phyloP scores from a whole-genome alignment of 805 yeast species.

The Candida ponderosae region DNA sequence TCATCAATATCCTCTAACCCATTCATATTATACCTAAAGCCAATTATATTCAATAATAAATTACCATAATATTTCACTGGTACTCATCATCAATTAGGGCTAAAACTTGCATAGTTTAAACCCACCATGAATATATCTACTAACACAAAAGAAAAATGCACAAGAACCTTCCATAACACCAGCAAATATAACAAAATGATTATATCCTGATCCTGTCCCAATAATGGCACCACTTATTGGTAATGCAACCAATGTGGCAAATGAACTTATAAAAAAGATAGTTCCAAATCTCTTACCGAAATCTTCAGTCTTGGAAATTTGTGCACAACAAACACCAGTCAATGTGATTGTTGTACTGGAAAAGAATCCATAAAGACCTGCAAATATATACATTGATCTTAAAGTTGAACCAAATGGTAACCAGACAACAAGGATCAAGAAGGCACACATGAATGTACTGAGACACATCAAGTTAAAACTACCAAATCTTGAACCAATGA shows the following conservation, averaged over 20 bases:
- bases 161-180: background rate
- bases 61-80: too few relatives aligned
- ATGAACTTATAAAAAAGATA: slow-evolving; percentile 41
- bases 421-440: slow-evolving; percentile 53
- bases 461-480: slow-evolving; percentile 47
- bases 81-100: too few relatives aligned
- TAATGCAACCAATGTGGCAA: slow-evolving; percentile 38
- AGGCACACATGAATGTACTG: slow-evolving; percentile 36
- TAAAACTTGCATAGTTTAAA: too few relatives aligned
- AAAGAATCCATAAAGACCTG: slow-evolving; percentile 49
- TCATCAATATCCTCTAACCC: too few relatives aligned
- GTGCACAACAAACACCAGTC: slow-evolving; percentile 64
- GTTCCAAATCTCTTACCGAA: slow-evolving; percentile 69
- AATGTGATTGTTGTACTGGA: slow-evolving; percentile 56
- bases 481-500: slow-evolving; percentile 46
- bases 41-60: too few relatives aligned
- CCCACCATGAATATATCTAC: too few relatives aligned
- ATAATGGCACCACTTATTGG: slow-evolving; percentile 45
- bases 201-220: slow-evolving; percentile 28
- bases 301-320: slow-evolving; percentile 51
- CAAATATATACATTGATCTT: slow-evolving; percentile 40
- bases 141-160: too few relatives aligned
- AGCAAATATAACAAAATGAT: slow-evolving; percentile 34
- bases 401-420: slow-evolving; percentile 48
- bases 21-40: too few relatives aligned